Evolutionary conservation across 108 stramenopile species (phyloP).

Genomic region (Cyclotella choctawhatcheeana): DNA sequence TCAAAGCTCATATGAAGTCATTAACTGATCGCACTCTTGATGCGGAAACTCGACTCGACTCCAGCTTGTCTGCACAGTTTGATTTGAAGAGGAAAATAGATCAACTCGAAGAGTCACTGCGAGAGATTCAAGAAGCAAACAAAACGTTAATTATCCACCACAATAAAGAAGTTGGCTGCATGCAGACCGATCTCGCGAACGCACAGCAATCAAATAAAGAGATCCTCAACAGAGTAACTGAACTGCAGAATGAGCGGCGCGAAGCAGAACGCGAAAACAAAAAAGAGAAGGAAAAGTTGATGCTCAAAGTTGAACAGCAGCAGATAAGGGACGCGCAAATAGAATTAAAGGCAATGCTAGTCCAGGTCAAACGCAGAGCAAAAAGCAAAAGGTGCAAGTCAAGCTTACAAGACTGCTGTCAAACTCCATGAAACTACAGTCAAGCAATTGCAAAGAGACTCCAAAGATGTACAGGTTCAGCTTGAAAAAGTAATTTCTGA

Average conservation of each 20-base stretch:
- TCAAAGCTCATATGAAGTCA: slow-evolving; percentile 8
- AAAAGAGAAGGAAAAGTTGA: slow-evolving; percentile 27
- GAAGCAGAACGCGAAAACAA: background rate
- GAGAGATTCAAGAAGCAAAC: slow-evolving; percentile 17
- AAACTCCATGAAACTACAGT: slow-evolving; percentile 20
- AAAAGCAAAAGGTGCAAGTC: slow-evolving; percentile 11
- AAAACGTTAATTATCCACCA: background rate
- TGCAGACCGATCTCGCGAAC: slow-evolving; percentile 11
- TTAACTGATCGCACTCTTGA: slow-evolving; percentile 16
- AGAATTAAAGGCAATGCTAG: slow-evolving; percentile 26
- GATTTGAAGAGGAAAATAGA: slow-evolving; percentile 17
- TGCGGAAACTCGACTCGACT: slow-evolving; percentile 26
- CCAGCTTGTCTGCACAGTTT: slow-evolving; percentile 1
- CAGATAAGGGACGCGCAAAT: slow-evolving; percentile 9
- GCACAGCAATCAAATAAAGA: slow-evolving; percentile 13
- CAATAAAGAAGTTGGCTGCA: slow-evolving; percentile 7
- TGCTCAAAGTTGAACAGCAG: slow-evolving; percentile 14
- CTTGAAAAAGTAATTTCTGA: slow-evolving; percentile 29
- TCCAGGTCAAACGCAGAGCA: slow-evolving; percentile 8
- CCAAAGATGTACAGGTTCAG: slow-evolving; percentile 9
- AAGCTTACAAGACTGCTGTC: slow-evolving; percentile 5
- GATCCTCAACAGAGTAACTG: slow-evolving; percentile 11
- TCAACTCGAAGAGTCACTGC: slow-evolving; percentile 10
- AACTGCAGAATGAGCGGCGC: slow-evolving; percentile 18
- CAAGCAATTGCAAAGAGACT: slow-evolving; percentile 24